These are phyloP conservation scores for Aspergillus carbonarius DNA, from an alignment of 2,329 filamentous ascomycete species.

Conservation along the genomic window DNA sequence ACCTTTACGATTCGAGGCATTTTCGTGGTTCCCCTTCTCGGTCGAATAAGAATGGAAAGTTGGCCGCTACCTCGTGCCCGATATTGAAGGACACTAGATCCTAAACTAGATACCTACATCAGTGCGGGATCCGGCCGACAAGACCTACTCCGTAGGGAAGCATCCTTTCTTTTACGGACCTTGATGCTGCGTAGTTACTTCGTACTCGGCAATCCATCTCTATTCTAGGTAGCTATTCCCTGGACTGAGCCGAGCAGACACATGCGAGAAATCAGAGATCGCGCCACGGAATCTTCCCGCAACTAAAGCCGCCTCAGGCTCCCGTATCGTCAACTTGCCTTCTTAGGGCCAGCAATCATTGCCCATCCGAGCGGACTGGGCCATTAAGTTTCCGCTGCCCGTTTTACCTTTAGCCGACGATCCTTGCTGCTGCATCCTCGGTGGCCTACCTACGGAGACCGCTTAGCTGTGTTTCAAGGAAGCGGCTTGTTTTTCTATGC, in stretches of 20 bases:
- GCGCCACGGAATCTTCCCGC: constrained; percentile 13
- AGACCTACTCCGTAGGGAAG: not conserved
- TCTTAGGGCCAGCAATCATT: constrained; percentile 9
- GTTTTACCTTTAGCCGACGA: constrained; percentile 1
- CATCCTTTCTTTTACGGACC: no score
- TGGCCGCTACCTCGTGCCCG: not conserved
- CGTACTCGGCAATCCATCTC: not conserved
- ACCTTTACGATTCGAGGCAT: constrained; percentile 12
- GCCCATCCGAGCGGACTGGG: constrained; percentile 1
- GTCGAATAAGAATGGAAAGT: not conserved
- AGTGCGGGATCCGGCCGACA: not conserved
- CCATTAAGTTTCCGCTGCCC: constrained; percentile 2
- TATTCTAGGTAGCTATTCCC: not conserved
- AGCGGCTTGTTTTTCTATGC: not conserved
- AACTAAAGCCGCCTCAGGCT: constrained; percentile 3
- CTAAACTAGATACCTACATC: not conserved
- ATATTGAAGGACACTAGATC: not conserved
- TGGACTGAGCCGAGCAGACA: not conserved
- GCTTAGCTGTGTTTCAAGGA: not conserved
- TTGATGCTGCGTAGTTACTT: not conserved
- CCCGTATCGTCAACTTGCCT: not conserved
- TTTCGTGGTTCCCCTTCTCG: constrained; percentile 4
- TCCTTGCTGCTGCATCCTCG: constrained; percentile 1
- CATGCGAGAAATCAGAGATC: not conserved
- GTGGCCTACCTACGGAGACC: not conserved